phyloP scores from a whole-genome alignment of 768 basidiomycete genomes.

The Astraeus odoratus region DNA sequence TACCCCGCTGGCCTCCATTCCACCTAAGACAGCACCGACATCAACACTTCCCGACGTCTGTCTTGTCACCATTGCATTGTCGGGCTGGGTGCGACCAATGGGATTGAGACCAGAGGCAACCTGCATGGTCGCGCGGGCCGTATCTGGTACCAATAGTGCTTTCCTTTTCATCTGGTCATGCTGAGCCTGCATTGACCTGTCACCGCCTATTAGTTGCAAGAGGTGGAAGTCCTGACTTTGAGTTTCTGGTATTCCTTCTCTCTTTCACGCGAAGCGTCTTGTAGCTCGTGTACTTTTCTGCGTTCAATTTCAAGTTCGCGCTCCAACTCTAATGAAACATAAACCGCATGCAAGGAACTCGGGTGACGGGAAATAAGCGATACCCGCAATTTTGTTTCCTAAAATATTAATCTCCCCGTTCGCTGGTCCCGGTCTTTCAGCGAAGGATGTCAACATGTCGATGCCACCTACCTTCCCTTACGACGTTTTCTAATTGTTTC shows the following conservation, averaged over 20 bases:
- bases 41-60: constrained; percentile 28
- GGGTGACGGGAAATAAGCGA: not conserved
- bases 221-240: constrained; percentile 40
- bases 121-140: constrained; percentile 10
- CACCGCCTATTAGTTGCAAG: not conserved
- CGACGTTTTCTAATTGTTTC: constrained; percentile 79
- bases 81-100: constrained; percentile 11
- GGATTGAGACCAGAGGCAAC: constrained; percentile 13
- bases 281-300: constrained; percentile 64
- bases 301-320: constrained; percentile 77
- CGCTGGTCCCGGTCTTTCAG: constrained; percentile 35
- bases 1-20: constrained; percentile 64
- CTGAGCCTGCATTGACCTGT: constrained; percentile 42
- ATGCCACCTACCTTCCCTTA: constrained; percentile 61
- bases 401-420: constrained; percentile 71
- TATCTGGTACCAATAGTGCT: constrained; percentile 52
- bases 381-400: constrained; percentile 62
- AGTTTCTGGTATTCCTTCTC: constrained; percentile 87
- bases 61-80: constrained; percentile 13
- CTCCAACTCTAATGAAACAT: constrained; percentile 51
- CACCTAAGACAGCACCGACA: constrained; percentile 50
- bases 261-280: constrained; percentile 66
- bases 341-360: constrained; percentile 1
- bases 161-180: constrained; percentile 82
- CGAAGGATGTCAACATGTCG: not conserved